These are phyloP conservation scores for Boletellus sp. DNA, from an alignment of 1,284 basidiomycete species.

Conservation along the genomic window DNA sequence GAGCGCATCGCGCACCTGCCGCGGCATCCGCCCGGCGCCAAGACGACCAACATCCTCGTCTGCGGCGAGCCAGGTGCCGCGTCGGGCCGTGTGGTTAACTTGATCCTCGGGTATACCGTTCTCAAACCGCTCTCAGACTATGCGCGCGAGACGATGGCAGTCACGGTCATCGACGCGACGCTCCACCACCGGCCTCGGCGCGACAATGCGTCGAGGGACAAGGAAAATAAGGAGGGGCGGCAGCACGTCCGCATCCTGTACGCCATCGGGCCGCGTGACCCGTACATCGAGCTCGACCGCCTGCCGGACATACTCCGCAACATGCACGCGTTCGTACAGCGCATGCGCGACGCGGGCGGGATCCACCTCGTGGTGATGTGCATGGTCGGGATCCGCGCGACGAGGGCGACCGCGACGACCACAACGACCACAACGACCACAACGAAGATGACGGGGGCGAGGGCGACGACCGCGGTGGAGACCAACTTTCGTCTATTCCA, in stretches of 20 bases:
- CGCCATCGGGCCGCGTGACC: conserved; percentile 23
- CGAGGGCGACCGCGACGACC: too few species aligned
- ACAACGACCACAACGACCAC: too few species aligned
- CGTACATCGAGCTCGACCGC: conserved; percentile 13
- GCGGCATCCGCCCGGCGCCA: conserved; percentile 19
- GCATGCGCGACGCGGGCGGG: conserved; percentile 17
- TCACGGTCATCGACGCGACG: conserved; percentile 21
- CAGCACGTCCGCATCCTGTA: conserved; percentile 22
- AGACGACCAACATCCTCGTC: conserved; percentile 28
- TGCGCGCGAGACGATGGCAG: conserved; percentile 21
- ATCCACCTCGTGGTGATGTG: conserved; percentile 30
- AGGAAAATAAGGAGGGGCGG: too few species aligned
- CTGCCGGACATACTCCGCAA: conserved; percentile 21
- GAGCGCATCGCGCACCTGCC: conserved; percentile 19
- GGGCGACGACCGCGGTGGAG: conserved; percentile 12
- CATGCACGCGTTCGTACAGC: conserved; percentile 16
- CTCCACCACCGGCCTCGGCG: conserved; percentile 1
- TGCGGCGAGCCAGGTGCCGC: conserved; percentile 30
- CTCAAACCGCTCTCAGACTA: conserved; percentile 29
- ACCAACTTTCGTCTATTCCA: conserved; percentile 28
- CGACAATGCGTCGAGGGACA: too few species aligned
- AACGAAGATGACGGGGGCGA: too few species aligned
- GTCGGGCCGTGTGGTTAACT: conserved; percentile 21
- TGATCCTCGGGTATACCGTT: conserved; percentile 14
- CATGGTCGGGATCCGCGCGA: conserved; percentile 19